phyloP scores from a whole-genome alignment of 352 stramenopile species.

The Phytophthora citricola region DNA sequence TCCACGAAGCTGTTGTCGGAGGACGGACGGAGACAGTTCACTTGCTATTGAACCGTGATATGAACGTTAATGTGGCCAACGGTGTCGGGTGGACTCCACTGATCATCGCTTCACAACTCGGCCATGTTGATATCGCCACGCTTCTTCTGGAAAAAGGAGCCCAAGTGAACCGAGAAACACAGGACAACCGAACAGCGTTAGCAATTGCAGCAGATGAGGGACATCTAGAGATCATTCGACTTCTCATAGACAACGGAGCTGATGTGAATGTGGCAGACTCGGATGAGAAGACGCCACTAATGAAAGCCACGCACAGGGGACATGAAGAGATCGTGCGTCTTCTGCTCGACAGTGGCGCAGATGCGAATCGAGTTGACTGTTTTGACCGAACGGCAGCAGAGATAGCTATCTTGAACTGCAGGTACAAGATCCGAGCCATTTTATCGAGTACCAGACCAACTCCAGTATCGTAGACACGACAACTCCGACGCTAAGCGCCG shows the following conservation, averaged over 20 bases:
- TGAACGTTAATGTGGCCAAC: constrained; percentile 2
- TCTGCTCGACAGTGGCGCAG: constrained; percentile 9
- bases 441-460: not conserved
- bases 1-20: constrained; percentile 1
- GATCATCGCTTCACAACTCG: constrained; percentile 8
- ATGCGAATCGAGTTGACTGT: not conserved
- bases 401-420: constrained; percentile 15
- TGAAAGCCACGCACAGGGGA: constrained; percentile 12
- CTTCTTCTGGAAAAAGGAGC: constrained; percentile 13
- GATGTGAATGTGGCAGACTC: constrained; percentile 5
- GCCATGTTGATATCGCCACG: constrained; percentile 12
- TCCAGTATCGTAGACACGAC: too few species aligned
- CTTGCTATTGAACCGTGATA: not conserved
- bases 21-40: constrained; percentile 1
- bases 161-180: not conserved
- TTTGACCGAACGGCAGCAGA: constrained; percentile 5
- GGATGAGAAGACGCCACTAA: constrained; percentile 8
- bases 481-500: not conserved
- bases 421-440: not conserved
- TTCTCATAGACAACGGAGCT: constrained; percentile 14
- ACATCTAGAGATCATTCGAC: constrained; percentile 8
- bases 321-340: constrained; percentile 21
- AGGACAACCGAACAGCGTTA: constrained; percentile 6
- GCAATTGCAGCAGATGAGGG: constrained; percentile 11
- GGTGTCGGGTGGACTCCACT: constrained; percentile 9